Evolutionary conservation across 164 flowering plant genomes (phyloP).

Genomic region (Litsea cubeba): DNA sequence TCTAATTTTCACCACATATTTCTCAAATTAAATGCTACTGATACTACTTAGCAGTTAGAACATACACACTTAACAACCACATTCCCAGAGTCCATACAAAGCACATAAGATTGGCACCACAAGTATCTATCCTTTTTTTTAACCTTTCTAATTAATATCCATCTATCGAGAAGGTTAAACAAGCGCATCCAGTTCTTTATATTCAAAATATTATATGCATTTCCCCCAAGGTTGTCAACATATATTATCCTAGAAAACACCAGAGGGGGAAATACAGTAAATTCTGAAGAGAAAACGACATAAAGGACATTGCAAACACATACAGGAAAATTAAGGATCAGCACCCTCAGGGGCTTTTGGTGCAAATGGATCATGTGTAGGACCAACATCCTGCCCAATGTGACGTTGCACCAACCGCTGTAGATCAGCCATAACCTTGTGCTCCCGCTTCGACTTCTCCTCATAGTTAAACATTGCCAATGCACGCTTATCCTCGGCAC

Average conservation of each 20-base stretch:
- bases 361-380: constrained; percentile 86
- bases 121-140: too few relatives aligned
- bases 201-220: background rate
- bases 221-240: background rate
- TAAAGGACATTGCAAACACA: constrained; percentile 7
- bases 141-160: background rate
- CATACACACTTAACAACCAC: too few relatives aligned
- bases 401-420: constrained; percentile 91
- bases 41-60: too few relatives aligned
- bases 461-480: constrained; percentile 93
- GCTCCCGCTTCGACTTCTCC: constrained; percentile 87
- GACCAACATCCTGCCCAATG: constrained; percentile 91
- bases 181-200: background rate
- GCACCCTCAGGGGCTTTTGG: constrained; percentile 51
- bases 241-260: background rate
- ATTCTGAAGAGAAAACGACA: background rate
- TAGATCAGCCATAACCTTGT: constrained; percentile 95
- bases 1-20: too few relatives aligned
- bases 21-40: too few relatives aligned
- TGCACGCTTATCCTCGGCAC: constrained; percentile 95
- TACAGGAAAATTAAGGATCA: constrained; percentile 48
- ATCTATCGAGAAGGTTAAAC: too few relatives aligned
- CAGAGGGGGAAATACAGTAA: too few relatives aligned
- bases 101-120: too few relatives aligned
- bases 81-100: too few relatives aligned